phyloP scores from a whole-genome alignment of 345 rosid genomes.

The Populus deltoides region DNA sequence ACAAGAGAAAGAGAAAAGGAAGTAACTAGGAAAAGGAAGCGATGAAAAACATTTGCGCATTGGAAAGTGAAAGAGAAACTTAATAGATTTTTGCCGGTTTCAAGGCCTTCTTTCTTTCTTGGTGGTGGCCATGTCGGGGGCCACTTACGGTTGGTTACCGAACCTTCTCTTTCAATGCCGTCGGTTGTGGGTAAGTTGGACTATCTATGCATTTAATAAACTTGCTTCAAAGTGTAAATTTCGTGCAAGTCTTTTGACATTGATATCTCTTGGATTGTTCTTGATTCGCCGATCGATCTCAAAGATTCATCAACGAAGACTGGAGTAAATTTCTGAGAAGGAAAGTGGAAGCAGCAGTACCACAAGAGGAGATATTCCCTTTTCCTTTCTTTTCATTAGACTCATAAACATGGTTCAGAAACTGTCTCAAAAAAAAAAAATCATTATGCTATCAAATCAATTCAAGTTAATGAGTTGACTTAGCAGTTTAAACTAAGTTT shows the following conservation, averaged over 20 bases:
- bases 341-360: background rate
- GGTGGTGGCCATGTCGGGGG: background rate
- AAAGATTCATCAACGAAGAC: background rate
- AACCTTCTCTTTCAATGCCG: slow-evolving; percentile 22
- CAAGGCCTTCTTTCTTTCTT: background rate
- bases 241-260: background rate
- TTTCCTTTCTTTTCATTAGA: background rate
- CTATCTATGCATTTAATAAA: background rate
- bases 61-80: background rate
- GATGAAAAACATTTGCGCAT: background rate
- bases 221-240: background rate
- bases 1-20: background rate
- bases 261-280: background rate
- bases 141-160: background rate
- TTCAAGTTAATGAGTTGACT: too few species aligned
- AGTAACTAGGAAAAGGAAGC: background rate
- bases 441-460: too few species aligned
- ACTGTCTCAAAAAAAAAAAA: too few species aligned
- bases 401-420: background rate
- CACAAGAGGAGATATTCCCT: too few species aligned
- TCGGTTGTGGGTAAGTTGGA: background rate
- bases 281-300: background rate
- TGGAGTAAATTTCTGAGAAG: background rate
- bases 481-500: too few species aligned
- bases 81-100: background rate